Evolutionary conservation across 345 rosid species (phyloP).

Genomic region (Alliaria petiolata): DNA sequence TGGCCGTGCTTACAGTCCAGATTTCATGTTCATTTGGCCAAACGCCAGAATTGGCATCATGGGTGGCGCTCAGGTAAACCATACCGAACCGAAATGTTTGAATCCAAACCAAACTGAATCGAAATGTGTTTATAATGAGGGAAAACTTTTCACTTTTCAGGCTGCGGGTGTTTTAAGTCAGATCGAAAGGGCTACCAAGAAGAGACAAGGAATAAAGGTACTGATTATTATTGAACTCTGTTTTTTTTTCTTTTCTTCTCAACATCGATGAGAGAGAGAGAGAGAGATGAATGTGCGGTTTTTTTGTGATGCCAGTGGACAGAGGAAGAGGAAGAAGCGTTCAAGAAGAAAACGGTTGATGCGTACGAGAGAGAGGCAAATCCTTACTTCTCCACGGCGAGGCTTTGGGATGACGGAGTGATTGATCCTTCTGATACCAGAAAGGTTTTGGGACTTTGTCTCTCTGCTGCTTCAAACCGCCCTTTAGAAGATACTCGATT

Average conservation of each 20-base stretch:
- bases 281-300: not conserved
- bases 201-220: slow-evolving; percentile 81
- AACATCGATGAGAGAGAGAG: not conserved
- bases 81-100: not conserved
- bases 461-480: slow-evolving; percentile 64
- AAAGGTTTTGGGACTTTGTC: slow-evolving; percentile 60
- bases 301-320: slow-evolving; percentile 56
- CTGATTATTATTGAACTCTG: not conserved
- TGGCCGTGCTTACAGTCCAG: slow-evolving; percentile 90
- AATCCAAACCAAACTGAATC: not conserved
- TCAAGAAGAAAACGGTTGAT: slow-evolving; percentile 71
- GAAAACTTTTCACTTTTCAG: slow-evolving; percentile 31
- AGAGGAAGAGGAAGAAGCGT: slow-evolving; percentile 61
- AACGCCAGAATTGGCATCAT: slow-evolving; percentile 91
- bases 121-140: not conserved
- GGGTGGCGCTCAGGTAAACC: slow-evolving; percentile 92
- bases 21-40: slow-evolving; percentile 95
- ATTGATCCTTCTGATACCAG: slow-evolving; percentile 92
- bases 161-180: slow-evolving; percentile 95
- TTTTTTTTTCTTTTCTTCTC: no score
- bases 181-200: slow-evolving; percentile 82
- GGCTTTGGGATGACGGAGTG: slow-evolving; percentile 97
- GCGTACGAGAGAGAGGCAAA: slow-evolving; percentile 81
- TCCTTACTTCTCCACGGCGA: slow-evolving; percentile 78
- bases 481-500: slow-evolving; percentile 60